phyloP scores from a whole-genome alignment of 768 basidiomycete species.

The Lactifluus piperatus region DNA sequence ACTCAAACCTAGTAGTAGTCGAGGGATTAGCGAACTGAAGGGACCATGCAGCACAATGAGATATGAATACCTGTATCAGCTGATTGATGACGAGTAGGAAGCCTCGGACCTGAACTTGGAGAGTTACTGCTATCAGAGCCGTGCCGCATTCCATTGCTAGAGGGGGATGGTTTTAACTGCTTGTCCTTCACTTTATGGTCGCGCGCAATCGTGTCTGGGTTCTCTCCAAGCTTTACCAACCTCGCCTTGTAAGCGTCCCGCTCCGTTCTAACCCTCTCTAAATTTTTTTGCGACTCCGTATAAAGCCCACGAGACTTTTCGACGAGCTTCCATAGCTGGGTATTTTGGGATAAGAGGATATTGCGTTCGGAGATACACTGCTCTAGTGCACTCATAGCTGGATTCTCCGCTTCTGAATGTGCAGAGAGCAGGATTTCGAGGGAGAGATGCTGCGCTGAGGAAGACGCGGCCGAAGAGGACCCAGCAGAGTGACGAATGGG shows the following conservation, averaged over 20 bases:
- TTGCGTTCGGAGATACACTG: conserved; percentile 76
- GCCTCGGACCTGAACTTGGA: conserved; percentile 18
- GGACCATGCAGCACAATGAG: background rate
- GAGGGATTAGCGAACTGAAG: background rate
- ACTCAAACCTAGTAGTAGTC: background rate
- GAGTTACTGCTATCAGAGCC: conserved; percentile 10
- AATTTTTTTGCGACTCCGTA: conserved; percentile 70
- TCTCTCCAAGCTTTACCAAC: conserved; percentile 34
- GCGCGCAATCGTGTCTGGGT: conserved; percentile 34
- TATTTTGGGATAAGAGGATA: conserved; percentile 68
- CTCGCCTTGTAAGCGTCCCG: conserved; percentile 52
- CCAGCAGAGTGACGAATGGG: conserved; percentile 22
- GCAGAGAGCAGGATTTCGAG: conserved; percentile 46
- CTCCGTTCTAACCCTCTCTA: conserved; percentile 76
- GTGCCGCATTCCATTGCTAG: conserved; percentile 26
- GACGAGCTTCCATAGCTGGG: conserved; percentile 90
- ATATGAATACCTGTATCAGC: conserved; percentile 29
- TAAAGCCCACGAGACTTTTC: conserved; percentile 86
- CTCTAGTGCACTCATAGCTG: conserved; percentile 56
- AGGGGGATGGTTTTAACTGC: conserved; percentile 25
- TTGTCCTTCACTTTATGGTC: conserved; percentile 26
- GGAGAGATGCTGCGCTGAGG: conserved; percentile 28
- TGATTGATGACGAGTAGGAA: conserved; percentile 22
- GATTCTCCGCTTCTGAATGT: conserved; percentile 46
- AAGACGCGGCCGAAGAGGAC: conserved; percentile 24